A percentile compares a stretch with the other conserved stretches of the same genome.
Conservation (phyloP, 2,329 filamentous ascomycete genomes). For the Colletotrichum coccodes region DNA sequence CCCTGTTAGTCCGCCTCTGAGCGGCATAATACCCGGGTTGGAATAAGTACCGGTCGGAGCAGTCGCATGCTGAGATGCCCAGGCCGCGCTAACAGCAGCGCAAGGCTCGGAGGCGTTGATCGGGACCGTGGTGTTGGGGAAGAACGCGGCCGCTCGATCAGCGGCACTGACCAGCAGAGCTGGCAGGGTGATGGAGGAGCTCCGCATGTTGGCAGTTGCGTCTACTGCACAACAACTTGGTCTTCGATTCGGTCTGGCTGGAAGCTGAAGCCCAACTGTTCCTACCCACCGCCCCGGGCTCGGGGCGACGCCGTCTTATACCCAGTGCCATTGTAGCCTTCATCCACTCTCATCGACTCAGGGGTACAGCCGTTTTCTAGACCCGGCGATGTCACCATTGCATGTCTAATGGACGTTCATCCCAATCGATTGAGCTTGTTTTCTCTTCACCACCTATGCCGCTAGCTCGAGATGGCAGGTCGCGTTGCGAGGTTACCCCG, state of each 20-base stretch:
- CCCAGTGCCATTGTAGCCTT: neutral
- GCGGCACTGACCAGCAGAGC: slow-evolving; percentile 9
- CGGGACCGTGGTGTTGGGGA: slow-evolving; percentile 1
- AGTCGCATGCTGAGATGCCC: slow-evolving; percentile 11
- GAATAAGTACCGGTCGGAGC: slow-evolving; percentile 1
- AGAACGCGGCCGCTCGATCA: neutral
- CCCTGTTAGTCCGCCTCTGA: neutral
- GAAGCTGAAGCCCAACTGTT: neutral
- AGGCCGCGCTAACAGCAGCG: slow-evolving; percentile 15
- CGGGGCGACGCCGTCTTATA: slow-evolving; percentile 3
- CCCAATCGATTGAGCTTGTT: slow-evolving; percentile 10
- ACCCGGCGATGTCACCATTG: slow-evolving; percentile 1
- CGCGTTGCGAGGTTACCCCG: neutral
- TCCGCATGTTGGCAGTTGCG: slow-evolving; percentile 1
- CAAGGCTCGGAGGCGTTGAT: slow-evolving; percentile 15
- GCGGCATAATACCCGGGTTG: neutral
- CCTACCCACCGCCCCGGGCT: no score
- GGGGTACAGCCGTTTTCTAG: neutral
- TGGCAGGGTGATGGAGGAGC: slow-evolving; percentile 5
- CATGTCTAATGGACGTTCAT: slow-evolving; percentile 2
- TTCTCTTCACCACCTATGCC: neutral
- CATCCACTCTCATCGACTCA: slow-evolving; percentile 5
- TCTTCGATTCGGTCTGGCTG: neutral
- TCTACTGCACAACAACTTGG: neutral
- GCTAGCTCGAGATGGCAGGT: slow-evolving; percentile 29